Conservation (phyloP, 371 early-diverging fungal species). For the Polyrhizophydium stewartii region DNA sequence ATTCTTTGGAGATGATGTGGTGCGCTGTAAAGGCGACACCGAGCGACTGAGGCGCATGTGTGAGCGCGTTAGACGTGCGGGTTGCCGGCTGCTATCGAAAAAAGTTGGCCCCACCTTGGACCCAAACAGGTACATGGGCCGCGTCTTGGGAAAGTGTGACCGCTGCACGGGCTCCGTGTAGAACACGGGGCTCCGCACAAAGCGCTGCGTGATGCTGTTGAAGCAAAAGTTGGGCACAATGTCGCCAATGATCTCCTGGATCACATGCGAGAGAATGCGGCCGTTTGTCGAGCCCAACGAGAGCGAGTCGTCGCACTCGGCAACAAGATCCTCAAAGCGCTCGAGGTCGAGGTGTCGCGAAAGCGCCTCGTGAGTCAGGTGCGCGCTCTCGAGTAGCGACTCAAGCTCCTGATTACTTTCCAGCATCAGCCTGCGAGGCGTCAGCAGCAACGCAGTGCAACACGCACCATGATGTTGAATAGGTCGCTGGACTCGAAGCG, state of each 20-base stretch:
- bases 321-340: constrained; percentile 37
- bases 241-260: constrained; percentile 33
- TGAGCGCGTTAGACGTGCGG: not conserved
- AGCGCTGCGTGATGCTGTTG: constrained; percentile 29
- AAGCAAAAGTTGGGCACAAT: constrained; percentile 36
- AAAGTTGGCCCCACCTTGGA: constrained; percentile 15
- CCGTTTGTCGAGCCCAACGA: constrained; percentile 22
- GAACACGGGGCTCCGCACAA: constrained; percentile 19
- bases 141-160: constrained; percentile 24
- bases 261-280: constrained; percentile 36
- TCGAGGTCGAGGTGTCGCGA: constrained; percentile 26
- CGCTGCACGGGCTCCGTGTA: constrained; percentile 18
- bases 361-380: constrained; percentile 27
- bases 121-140: constrained; percentile 36
- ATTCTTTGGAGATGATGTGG: constrained; percentile 22
- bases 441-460: not conserved
- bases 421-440: no score
- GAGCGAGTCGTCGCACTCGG: constrained; percentile 37
- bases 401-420: constrained; percentile 46
- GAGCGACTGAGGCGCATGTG: constrained; percentile 16
- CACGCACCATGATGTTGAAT: constrained; percentile 26
- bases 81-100: not conserved
- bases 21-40: constrained; percentile 25
- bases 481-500: constrained; percentile 40
- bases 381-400: constrained; percentile 22